A percentile compares a stretch with the other conserved stretches of the same genome.
These are phyloP conservation scores for Perkinsus marinus DNA, from an alignment of 169 alveolate genomes.

Conservation along the genomic window DNA sequence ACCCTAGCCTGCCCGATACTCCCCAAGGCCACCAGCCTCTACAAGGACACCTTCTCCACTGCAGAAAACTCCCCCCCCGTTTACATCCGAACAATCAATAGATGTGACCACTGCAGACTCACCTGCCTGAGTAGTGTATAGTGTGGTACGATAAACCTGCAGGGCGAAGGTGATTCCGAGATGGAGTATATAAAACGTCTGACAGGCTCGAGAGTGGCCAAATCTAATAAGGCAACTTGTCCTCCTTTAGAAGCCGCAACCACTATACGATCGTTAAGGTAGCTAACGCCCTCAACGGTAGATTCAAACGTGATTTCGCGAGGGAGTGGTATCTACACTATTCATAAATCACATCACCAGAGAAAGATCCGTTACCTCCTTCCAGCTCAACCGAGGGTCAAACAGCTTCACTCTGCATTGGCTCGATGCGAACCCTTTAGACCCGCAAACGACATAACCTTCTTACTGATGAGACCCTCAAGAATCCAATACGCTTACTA, in stretches of 20 bases:
- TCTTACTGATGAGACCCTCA: not conserved
- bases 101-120: not conserved
- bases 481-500: too few relatives aligned
- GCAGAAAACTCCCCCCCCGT: not conserved
- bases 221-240: not conserved
- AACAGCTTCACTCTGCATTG: not conserved
- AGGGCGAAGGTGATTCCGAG: too few relatives aligned
- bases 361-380: not conserved
- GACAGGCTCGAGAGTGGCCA: not conserved
- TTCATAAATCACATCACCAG: not conserved
- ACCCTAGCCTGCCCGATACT: too few relatives aligned
- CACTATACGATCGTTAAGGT: not conserved
- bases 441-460: not conserved
- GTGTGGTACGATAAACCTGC: not conserved
- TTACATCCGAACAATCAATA: not conserved
- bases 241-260: not conserved
- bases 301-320: not conserved
- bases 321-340: not conserved
- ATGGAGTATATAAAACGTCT: too few relatives aligned
- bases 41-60: not conserved
- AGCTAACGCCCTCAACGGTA: not conserved
- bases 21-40: not conserved
- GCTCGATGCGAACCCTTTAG: not conserved
- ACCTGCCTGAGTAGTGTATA: not conserved
- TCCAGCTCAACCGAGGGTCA: not conserved